Evolutionary conservation across 2,329 filamentous ascomycete genomes (phyloP).

Genomic region (Cladophialophora yegresii): DNA sequence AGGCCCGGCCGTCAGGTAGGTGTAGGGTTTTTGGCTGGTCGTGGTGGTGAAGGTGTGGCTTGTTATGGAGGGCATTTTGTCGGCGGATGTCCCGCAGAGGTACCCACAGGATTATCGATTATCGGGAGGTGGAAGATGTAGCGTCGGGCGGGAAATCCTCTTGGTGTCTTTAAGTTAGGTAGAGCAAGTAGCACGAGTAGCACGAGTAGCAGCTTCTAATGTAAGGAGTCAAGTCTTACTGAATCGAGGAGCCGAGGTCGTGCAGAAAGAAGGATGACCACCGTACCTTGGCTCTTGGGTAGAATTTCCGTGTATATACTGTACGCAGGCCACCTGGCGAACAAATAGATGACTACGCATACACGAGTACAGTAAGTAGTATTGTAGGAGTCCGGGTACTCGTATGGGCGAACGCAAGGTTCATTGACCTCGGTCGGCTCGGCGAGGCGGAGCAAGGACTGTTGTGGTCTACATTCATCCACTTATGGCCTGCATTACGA

Average conservation of each 20-base stretch:
- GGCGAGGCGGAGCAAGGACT: neutral
- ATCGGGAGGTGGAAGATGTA: neutral
- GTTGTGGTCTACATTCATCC: neutral
- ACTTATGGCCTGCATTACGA: no score
- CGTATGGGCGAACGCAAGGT: neutral
- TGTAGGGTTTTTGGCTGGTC: constrained; percentile 16
- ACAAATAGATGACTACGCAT: neutral
- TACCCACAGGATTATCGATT: neutral
- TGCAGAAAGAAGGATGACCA: neutral
- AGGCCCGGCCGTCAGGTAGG: constrained; percentile 28
- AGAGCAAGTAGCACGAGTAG: neutral
- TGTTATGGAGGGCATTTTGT: constrained; percentile 11
- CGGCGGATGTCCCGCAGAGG: neutral
- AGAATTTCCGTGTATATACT: neutral
- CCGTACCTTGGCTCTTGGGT: neutral
- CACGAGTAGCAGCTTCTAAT: neutral
- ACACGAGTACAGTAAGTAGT: neutral
- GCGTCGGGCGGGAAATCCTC: neutral
- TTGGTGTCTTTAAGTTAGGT: neutral
- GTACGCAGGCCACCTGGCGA: neutral
- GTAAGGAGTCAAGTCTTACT: neutral
- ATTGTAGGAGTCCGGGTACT: neutral
- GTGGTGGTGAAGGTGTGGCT: constrained; percentile 12
- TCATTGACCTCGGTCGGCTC: neutral
- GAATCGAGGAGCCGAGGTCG: neutral